phyloP scores from a whole-genome alignment of 2,329 filamentous ascomycete genomes.

The Hypoxylon sp. region DNA sequence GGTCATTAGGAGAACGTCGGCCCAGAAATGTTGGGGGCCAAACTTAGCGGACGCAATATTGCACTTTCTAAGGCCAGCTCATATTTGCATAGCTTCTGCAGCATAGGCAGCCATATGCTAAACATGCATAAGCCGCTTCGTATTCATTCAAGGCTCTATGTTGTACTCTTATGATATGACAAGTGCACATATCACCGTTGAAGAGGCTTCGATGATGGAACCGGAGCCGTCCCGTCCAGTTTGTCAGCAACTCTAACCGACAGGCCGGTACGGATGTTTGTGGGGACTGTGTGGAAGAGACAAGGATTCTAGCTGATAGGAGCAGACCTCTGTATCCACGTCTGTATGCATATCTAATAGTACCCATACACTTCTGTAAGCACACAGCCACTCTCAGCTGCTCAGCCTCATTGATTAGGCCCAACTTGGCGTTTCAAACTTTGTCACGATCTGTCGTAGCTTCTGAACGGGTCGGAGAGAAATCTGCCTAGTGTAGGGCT shows the following conservation, averaged over 20 bases:
- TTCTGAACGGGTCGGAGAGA: constrained; percentile 8
- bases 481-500: constrained; percentile 46
- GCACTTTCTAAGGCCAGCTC: constrained; percentile 18
- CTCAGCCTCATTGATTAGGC: constrained; percentile 34
- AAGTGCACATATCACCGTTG: neutral
- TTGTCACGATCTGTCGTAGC: constrained; percentile 15
- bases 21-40: constrained; percentile 30
- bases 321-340: neutral
- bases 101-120: constrained; percentile 6
- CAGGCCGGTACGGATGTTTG: constrained; percentile 16
- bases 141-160: constrained; percentile 1
- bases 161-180: neutral
- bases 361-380: neutral
- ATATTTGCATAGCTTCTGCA: constrained; percentile 14
- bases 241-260: constrained; percentile 11
- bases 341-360: neutral
- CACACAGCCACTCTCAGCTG: constrained; percentile 29
- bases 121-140: constrained; percentile 2
- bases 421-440: constrained; percentile 29
- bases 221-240: constrained; percentile 17
- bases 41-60: constrained; percentile 22
- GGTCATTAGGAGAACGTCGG: neutral
- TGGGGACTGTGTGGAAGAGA: constrained; percentile 17
- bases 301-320: neutral
- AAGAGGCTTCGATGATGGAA: constrained; percentile 11